phyloP scores from a whole-genome alignment of 495 filamentous ascomycete species.

The Cladorrhinum samala region DNA sequence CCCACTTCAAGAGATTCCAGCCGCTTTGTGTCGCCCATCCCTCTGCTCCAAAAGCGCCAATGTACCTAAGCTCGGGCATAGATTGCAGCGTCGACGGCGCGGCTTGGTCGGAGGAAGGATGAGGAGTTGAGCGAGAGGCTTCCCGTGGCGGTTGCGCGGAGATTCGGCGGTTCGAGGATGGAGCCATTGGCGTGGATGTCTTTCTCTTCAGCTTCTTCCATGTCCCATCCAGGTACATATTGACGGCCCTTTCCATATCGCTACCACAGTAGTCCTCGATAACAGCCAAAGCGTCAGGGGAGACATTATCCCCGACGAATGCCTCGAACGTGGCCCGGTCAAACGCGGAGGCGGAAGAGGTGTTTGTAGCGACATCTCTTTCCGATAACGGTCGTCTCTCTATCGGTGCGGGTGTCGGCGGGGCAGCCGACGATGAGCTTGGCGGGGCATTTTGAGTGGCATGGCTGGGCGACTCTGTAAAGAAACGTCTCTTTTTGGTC shows the following conservation, averaged over 20 bases:
- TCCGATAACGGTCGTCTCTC: no score
- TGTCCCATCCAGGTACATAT: constrained; percentile 90
- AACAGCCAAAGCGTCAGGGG: constrained; percentile 40
- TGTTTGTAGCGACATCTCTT: background rate
- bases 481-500: constrained; percentile 76
- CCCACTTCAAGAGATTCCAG: constrained; percentile 61
- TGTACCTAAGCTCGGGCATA: constrained; percentile 66
- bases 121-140: background rate
- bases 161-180: constrained; percentile 12
- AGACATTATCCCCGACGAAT: constrained; percentile 64
- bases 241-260: constrained; percentile 62
- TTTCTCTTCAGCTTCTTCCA: constrained; percentile 56
- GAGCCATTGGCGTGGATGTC: constrained; percentile 15
- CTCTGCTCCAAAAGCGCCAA: constrained; percentile 86
- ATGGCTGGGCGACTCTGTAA: constrained; percentile 52
- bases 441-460: background rate
- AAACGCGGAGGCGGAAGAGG: constrained; percentile 38
- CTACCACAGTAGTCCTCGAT: constrained; percentile 55
- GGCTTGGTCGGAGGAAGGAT: background rate
- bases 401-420: background rate
- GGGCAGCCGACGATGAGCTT: background rate
- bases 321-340: constrained; percentile 62
- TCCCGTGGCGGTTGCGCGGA: constrained; percentile 3
- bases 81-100: background rate
- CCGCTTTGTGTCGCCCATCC: constrained; percentile 93